Percentiles rank a stretch among this genome's conserved stretches.
Conservation (phyloP, 2,329 filamentous ascomycete genomes). For the Cercospora zeina region DNA sequence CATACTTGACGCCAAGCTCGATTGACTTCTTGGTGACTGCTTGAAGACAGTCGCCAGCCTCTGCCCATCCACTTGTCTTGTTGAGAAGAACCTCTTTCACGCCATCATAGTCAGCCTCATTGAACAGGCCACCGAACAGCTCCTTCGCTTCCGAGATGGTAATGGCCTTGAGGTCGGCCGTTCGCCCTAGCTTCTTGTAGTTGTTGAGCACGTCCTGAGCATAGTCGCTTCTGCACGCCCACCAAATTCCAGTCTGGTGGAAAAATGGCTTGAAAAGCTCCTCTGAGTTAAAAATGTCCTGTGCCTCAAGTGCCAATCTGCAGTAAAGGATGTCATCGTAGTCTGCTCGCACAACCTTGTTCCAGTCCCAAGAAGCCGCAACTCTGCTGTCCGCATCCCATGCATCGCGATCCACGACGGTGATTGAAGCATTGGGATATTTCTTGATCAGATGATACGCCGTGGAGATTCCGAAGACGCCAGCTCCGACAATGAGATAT, state of each 20-base stretch:
- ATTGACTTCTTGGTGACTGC: conserved; percentile 57
- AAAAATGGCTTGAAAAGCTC: conserved; percentile 58
- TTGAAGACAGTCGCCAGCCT: conserved; percentile 59
- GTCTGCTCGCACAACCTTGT: conserved; percentile 70
- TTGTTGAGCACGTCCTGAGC: conserved; percentile 53
- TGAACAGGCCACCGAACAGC: conserved; percentile 60
- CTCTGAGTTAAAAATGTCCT: conserved; percentile 60
- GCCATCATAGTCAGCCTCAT: conserved; percentile 60
- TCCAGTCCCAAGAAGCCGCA: conserved; percentile 71
- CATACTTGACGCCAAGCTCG: conserved; percentile 60
- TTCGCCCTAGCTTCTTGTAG: conserved; percentile 52
- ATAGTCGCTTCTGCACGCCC: conserved; percentile 50
- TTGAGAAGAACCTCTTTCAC: conserved; percentile 63
- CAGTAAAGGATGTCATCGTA: conserved; percentile 67
- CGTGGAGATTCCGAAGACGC: conserved; percentile 58
- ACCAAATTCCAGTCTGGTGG: conserved; percentile 56
- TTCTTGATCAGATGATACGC: conserved; percentile 51
- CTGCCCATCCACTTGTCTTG: conserved; percentile 62
- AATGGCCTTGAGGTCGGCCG: conserved; percentile 50
- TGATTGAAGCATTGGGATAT: conserved; percentile 45
- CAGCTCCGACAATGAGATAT: conserved; percentile 41
- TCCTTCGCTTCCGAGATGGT: conserved; percentile 56
- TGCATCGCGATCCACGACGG: conserved; percentile 44
- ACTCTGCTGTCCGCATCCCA: conserved; percentile 39
- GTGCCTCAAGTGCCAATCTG: conserved; percentile 64